phyloP scores from a whole-genome alignment of 345 rosid species.

The Acer saccharum region DNA sequence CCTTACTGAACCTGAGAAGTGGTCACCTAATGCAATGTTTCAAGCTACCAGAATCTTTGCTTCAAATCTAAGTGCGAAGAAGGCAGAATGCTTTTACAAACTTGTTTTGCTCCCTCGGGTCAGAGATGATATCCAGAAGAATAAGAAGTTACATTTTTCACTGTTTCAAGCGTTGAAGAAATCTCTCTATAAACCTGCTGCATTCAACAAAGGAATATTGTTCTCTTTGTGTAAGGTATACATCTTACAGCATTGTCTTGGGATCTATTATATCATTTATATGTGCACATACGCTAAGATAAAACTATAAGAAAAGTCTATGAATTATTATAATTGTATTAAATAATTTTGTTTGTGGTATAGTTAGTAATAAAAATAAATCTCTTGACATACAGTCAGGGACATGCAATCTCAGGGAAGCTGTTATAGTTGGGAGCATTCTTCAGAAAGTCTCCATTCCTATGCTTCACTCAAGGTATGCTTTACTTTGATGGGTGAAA shows the following conservation, averaged over 20 bases:
- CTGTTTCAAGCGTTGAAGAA: conserved; percentile 83
- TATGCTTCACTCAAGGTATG: conserved; percentile 87
- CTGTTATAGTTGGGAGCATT: conserved; percentile 87
- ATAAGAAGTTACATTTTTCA: conserved; percentile 81
- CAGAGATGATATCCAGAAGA: conserved; percentile 84
- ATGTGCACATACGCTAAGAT: not conserved
- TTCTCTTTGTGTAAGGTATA: conserved; percentile 87
- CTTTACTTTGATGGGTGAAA: not conserved
- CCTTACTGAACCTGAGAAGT: conserved; percentile 89
- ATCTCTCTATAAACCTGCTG: conserved; percentile 83
- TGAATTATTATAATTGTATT: too few relatives aligned
- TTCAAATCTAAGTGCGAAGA: conserved; percentile 67
- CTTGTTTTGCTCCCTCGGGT: conserved; percentile 89
- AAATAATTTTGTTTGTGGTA: not conserved
- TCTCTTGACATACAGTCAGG: conserved; percentile 66
- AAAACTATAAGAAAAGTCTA: not conserved
- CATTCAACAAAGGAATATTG: conserved; percentile 90
- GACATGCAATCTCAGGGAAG: conserved; percentile 92
- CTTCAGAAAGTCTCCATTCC: conserved; percentile 86
- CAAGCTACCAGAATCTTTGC: conserved; percentile 90
- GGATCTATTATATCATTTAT: not conserved
- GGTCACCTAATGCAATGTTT: conserved; percentile 94
- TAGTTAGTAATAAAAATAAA: not conserved
- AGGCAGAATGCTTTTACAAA: conserved; percentile 73
- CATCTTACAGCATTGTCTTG: not conserved